These are phyloP conservation scores for Singerocomus rubriflavus DNA, from an alignment of 1,284 basidiomycete species.

Conservation along the genomic window DNA sequence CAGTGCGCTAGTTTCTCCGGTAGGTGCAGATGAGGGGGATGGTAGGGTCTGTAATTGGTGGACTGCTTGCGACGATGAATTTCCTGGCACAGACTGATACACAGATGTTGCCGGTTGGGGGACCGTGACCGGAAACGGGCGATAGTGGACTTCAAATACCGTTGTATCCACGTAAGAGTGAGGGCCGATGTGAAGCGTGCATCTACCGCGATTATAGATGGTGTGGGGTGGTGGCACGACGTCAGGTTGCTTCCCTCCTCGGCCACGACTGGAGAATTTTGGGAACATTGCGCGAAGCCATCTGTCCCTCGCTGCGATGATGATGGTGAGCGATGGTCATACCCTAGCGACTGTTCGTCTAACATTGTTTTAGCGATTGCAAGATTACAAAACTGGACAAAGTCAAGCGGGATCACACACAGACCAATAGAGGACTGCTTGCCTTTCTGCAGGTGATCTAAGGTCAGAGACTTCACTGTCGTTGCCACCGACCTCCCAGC, in stretches of 20 bases:
- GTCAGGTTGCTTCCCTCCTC: conserved; percentile 50
- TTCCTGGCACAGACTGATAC: conserved; percentile 22
- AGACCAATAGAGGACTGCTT: conserved; percentile 5
- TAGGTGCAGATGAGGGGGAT: conserved; percentile 7
- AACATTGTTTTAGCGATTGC: conserved; percentile 69
- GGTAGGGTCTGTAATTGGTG: conserved; percentile 9
- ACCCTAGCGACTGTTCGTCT: conserved; percentile 20
- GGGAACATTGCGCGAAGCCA: conserved; percentile 67
- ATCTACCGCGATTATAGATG: conserved; percentile 59
- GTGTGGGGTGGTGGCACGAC: conserved; percentile 60
- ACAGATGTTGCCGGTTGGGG: conserved; percentile 27
- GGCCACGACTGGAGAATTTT: conserved; percentile 63
- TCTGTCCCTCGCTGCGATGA: conserved; percentile 56
- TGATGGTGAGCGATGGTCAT: conserved; percentile 27
- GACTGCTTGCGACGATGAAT: conserved; percentile 17
- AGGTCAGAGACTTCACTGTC: conserved; percentile 38
- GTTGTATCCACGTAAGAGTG: conserved; percentile 62
- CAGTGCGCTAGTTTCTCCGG: conserved; percentile 32
- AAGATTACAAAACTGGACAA: conserved; percentile 49
- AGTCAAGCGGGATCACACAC: conserved; percentile 13
- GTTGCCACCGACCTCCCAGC: conserved; percentile 52
- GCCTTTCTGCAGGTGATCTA: conserved; percentile 57
- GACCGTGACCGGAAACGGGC: conserved; percentile 15
- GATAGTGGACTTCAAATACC: conserved; percentile 66
- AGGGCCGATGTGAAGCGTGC: conserved; percentile 67